Conservation (phyloP, 2,329 filamentous ascomycete species). For the Incumbomyces lentus region DNA sequence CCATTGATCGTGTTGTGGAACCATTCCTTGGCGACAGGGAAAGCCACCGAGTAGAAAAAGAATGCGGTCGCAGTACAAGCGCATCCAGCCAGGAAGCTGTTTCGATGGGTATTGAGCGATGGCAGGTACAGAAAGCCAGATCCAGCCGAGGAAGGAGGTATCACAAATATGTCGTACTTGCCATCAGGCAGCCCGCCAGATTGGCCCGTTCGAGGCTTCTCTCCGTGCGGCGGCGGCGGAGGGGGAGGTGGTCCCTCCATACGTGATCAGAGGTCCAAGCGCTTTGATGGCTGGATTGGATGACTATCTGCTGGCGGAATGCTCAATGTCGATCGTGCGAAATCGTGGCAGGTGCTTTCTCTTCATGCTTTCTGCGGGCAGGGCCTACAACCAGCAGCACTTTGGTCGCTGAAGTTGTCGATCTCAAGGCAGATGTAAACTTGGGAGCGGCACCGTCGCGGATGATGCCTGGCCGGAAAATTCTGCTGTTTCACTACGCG, state of each 20-base stretch:
- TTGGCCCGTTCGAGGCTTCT: conserved; percentile 52
- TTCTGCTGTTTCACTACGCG: background rate
- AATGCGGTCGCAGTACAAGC: conserved; percentile 64
- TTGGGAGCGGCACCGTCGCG: conserved; percentile 2
- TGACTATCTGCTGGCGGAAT: conserved; percentile 3
- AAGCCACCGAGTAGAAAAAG: conserved; percentile 60
- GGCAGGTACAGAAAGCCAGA: conserved; percentile 90
- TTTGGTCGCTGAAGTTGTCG: background rate
- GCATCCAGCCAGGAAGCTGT: conserved; percentile 84
- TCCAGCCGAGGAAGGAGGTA: conserved; percentile 82
- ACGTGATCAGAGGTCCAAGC: conserved; percentile 3
- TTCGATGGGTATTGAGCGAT: conserved; percentile 71
- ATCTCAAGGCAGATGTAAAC: background rate
- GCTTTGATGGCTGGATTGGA: background rate
- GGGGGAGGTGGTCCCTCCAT: conserved; percentile 50
- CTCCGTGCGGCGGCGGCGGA: conserved; percentile 77
- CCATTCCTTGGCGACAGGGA: conserved; percentile 65
- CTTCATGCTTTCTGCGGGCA: conserved; percentile 6
- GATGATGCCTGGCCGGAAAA: background rate
- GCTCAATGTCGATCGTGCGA: conserved; percentile 4
- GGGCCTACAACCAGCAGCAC: background rate
- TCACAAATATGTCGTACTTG: conserved; percentile 95
- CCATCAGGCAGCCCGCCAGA: conserved; percentile 65
- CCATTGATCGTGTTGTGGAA: conserved; percentile 59
- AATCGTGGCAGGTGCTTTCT: conserved; percentile 1